phyloP scores from a whole-genome alignment of 1,284 basidiomycete genomes.

The Fomitiporia mediterranea region DNA sequence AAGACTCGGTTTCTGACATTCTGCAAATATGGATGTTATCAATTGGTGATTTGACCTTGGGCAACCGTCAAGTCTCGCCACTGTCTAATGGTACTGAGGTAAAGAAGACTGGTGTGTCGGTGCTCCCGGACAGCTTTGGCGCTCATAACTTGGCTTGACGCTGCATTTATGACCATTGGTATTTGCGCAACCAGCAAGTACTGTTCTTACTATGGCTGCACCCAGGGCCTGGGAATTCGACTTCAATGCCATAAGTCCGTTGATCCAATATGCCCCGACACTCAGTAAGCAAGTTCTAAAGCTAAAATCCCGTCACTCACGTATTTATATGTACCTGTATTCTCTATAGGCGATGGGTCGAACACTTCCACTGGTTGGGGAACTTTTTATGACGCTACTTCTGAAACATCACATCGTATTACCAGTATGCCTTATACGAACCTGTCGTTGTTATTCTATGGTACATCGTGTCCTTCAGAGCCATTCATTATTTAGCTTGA shows the following conservation, averaged over 20 bases:
- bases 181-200: neutral
- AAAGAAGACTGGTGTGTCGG: too few relatives aligned
- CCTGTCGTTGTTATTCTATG: neutral
- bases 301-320: neutral
- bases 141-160: too few relatives aligned
- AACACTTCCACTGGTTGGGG: neutral
- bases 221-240: neutral
- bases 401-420: neutral
- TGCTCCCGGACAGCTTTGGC: too few relatives aligned
- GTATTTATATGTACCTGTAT: neutral
- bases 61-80: neutral
- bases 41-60: too few relatives aligned
- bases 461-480: neutral
- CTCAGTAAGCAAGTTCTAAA: neutral
- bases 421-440: neutral
- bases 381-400: neutral
- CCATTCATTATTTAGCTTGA: neutral
- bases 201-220: neutral
- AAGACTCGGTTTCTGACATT: too few relatives aligned
- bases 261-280: constrained; percentile 1
- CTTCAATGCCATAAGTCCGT: neutral
- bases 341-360: neutral
- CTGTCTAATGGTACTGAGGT: neutral
- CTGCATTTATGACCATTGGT: neutral
- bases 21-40: too few relatives aligned